Evolutionary conservation across 768 basidiomycete genomes (phyloP).

Genomic region (Wakefieldia striispora): DNA sequence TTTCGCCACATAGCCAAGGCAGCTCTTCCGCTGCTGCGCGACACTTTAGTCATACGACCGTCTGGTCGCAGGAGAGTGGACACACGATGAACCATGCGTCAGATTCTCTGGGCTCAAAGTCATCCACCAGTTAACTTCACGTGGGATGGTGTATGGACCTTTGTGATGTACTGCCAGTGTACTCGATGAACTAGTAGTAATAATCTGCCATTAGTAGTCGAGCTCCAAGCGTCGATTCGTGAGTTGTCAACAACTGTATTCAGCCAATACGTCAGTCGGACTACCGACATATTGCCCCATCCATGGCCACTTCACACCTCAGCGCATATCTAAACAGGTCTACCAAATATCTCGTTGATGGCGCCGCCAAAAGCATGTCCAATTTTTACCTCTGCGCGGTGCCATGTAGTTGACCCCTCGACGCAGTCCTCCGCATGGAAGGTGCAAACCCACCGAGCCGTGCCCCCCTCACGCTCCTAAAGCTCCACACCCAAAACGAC

Average conservation of each 20-base stretch:
- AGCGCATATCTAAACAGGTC: constrained; percentile 38
- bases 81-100: constrained; percentile 32
- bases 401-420: constrained; percentile 10
- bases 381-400: constrained; percentile 8
- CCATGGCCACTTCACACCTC: constrained; percentile 28
- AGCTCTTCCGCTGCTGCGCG: too few species aligned
- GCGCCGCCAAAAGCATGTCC: constrained; percentile 40
- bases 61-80: constrained; percentile 42
- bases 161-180: too few species aligned
- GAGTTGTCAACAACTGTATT: background rate
- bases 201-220: too few species aligned
- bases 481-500: constrained; percentile 59
- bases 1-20: constrained; percentile 1
- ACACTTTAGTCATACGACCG: constrained; percentile 12
- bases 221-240: too few species aligned
- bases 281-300: too few species aligned
- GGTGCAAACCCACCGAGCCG: constrained; percentile 66
- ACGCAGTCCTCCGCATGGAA: constrained; percentile 69
- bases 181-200: too few species aligned
- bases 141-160: too few species aligned
- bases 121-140: too few species aligned
- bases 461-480: constrained; percentile 61
- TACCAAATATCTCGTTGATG: constrained; percentile 38
- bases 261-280: too few species aligned
- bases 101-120: background rate